These are phyloP conservation scores for Termitomyces sp. DNA, from an alignment of 1,284 basidiomycete genomes.

Conservation along the genomic window DNA sequence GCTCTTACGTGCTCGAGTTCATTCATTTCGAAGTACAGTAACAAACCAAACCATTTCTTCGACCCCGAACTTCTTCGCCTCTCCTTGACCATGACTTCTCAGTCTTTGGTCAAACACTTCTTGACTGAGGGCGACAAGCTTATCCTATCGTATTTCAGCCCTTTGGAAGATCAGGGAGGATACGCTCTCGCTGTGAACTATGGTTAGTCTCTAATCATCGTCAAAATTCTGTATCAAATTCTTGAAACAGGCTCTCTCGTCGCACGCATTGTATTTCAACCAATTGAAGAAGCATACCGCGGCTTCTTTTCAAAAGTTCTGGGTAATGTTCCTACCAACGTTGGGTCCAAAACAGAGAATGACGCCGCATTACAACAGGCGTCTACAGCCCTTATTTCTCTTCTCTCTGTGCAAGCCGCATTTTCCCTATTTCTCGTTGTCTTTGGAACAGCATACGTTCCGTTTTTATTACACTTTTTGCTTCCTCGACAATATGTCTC, in stretches of 20 bases:
- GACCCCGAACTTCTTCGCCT: constrained; percentile 52
- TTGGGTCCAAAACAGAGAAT: constrained; percentile 14
- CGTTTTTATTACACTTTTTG: constrained; percentile 61
- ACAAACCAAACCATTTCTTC: constrained; percentile 29
- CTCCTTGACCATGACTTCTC: constrained; percentile 76
- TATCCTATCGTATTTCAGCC: constrained; percentile 77
- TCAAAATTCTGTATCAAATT: neutral
- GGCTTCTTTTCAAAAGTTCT: constrained; percentile 80
- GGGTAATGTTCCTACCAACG: constrained; percentile 20
- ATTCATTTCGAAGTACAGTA: constrained; percentile 3
- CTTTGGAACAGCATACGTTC: constrained; percentile 73
- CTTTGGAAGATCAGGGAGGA: constrained; percentile 83
- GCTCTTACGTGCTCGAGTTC: constrained; percentile 10
- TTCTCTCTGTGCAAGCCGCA: constrained; percentile 67
- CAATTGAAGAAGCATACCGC: constrained; percentile 85
- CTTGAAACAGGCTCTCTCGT: constrained; percentile 72
- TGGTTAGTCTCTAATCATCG: constrained; percentile 43
- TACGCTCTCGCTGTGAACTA: constrained; percentile 95
- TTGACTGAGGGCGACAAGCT: constrained; percentile 96
- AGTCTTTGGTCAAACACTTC: constrained; percentile 89
- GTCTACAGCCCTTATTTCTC: constrained; percentile 37
- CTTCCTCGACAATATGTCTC: constrained; percentile 68
- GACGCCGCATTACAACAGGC: constrained; percentile 29
- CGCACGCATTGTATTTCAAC: constrained; percentile 88
- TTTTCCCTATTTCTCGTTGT: constrained; percentile 68